Evolutionary conservation across 371 early-diverging fungal species (phyloP), one percentile per base, ranked within the genome.

Genomic region (Mortierella sp.): DNA sequence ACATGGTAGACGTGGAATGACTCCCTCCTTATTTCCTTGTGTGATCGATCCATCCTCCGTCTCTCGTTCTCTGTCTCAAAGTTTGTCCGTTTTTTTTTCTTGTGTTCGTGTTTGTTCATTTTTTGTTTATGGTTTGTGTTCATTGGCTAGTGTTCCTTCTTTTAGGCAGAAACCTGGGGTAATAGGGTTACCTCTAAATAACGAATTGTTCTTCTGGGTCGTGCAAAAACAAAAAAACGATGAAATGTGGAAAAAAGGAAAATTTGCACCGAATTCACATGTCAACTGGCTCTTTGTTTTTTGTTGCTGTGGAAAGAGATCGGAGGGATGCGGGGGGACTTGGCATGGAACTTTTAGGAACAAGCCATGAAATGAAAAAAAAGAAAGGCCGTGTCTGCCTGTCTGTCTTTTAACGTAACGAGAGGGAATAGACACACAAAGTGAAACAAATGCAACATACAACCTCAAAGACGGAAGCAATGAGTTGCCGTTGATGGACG

Each of bases 141-240:
- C 58, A 58, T 50, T 50, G 31, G 26, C 37, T 29, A 53, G 13
- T 29, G 50, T 2, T 24, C 34, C 19, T 19, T 22, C 6, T 10
- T 66, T 66, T 66, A 66, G 66, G 66, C 19, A 66, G 66, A 66
- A n/a, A 66, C 31, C 66, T 66, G 66, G 66, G 44, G 66, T 29
- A 63, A 22, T 37, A 29, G 16, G 63, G 22, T 63, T 63, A n/a
- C n/a, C n/a, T 26, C 29, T 9, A 43, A 26, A 43, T 22, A 19
- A 47, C 11, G 1, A 11, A 40, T 1, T 22, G 31, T 19, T 39
- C 26, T 66, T 29, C 44, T 26, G 40, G 47, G 31, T 29, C 66
- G 26, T 43, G 31, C 44, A 44, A 66, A 43, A 14, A n/a, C n/a
- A n/a, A n/a, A n/a, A n/a, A n/a, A n/a, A n/a, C n/a, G n/a, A n/a